Evolutionary conservation across 2,329 filamentous ascomycete genomes (phyloP).

Genomic region (Dactylellina haptotyla): DNA sequence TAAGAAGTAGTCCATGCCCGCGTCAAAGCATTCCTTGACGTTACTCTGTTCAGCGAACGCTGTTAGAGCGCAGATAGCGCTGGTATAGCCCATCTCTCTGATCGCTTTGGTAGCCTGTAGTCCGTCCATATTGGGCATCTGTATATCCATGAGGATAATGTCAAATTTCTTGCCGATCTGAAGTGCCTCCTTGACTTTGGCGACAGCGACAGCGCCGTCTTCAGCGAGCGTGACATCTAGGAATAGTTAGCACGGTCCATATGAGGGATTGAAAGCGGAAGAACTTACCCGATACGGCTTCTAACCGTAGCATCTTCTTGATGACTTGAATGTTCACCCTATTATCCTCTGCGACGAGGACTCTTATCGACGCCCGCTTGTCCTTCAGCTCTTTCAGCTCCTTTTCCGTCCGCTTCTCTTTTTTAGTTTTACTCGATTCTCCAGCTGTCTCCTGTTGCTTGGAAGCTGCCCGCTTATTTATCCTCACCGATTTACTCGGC

Average conservation of each 20-base stretch:
- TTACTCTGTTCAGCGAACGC: slow-evolving; percentile 93
- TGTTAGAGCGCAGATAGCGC: slow-evolving; percentile 88
- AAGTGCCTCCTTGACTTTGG: slow-evolving; percentile 85
- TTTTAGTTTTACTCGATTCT: slow-evolving; percentile 30
- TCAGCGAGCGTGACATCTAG: slow-evolving; percentile 84
- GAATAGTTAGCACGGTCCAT: background rate
- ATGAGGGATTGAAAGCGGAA: background rate
- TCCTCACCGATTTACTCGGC: slow-evolving; percentile 42
- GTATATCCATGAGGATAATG: slow-evolving; percentile 93
- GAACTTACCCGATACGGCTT: slow-evolving; percentile 62
- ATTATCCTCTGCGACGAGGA: slow-evolving; percentile 86
- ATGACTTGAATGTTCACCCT: slow-evolving; percentile 72
- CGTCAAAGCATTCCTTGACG: slow-evolving; percentile 83
- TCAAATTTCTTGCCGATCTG: slow-evolving; percentile 77
- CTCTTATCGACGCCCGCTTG: slow-evolving; percentile 62
- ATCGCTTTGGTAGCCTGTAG: slow-evolving; percentile 86
- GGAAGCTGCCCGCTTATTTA: slow-evolving; percentile 12
- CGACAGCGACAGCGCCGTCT: slow-evolving; percentile 85
- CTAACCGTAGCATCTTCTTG: slow-evolving; percentile 69
- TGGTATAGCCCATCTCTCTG: slow-evolving; percentile 83
- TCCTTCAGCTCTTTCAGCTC: slow-evolving; percentile 40
- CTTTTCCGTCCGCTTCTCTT: slow-evolving; percentile 37
- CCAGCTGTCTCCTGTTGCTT: slow-evolving; percentile 14
- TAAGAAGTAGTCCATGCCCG: slow-evolving; percentile 91
- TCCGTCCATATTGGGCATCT: slow-evolving; percentile 93